Conservation (phyloP, 1,284 basidiomycete genomes). For the Phylloboletellus chloephorus region DNA sequence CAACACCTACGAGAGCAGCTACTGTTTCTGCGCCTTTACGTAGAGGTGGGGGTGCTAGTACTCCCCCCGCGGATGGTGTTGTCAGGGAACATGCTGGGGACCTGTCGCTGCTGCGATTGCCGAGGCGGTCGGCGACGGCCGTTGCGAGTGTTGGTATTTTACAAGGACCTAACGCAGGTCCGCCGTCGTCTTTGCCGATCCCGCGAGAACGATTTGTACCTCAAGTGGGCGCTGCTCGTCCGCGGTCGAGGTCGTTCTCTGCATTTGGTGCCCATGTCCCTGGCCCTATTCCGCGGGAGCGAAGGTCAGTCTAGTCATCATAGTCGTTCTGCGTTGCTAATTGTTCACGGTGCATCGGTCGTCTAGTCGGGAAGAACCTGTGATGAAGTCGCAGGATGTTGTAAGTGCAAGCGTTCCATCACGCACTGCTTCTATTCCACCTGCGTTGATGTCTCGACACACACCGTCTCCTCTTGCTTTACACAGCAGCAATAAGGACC, state of each 20-base stretch:
- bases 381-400: slow-evolving; percentile 2
- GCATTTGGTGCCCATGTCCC: slow-evolving; percentile 42
- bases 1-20: slow-evolving; percentile 25
- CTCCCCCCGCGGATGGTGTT: background rate
- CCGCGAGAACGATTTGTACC: slow-evolving; percentile 62
- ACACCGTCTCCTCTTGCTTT: slow-evolving; percentile 19
- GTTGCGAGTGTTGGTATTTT: background rate
- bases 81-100: background rate
- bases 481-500: slow-evolving; percentile 7
- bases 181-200: slow-evolving; percentile 29
- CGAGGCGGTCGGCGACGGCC: slow-evolving; percentile 13
- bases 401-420: background rate
- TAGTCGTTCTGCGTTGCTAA: background rate
- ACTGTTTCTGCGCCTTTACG: slow-evolving; percentile 31
- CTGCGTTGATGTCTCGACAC: slow-evolving; percentile 22
- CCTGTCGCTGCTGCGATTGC: slow-evolving; percentile 12
- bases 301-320: slow-evolving; percentile 18
- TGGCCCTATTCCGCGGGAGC: slow-evolving; percentile 1
- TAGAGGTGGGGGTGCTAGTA: slow-evolving; percentile 12
- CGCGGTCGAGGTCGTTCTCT: slow-evolving; percentile 71
- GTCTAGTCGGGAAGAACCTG: slow-evolving; percentile 27
- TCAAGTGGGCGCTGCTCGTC: slow-evolving; percentile 44
- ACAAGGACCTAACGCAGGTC: slow-evolving; percentile 1
- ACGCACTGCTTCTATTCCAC: slow-evolving; percentile 16
- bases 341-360: background rate